Evolutionary conservation across 352 stramenopile genomes (phyloP).

Genomic region (Phytophthora hybrid): DNA sequence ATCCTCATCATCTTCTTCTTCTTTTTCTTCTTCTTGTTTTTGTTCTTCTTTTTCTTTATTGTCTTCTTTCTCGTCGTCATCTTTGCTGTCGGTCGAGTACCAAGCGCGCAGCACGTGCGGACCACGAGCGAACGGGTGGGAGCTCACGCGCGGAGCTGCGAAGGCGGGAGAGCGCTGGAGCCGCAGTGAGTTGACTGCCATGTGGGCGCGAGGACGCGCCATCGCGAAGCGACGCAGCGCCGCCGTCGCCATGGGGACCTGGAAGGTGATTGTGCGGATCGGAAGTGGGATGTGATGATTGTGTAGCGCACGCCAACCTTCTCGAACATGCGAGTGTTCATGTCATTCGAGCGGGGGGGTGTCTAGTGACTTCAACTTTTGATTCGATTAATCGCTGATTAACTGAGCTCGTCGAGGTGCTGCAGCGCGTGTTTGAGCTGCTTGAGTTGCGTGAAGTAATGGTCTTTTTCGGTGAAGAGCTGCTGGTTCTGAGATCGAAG

Average conservation of each 20-base stretch:
- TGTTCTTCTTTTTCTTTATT: conserved; percentile 13
- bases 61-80: conserved; percentile 9
- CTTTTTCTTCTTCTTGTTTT: conserved; percentile 27
- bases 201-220: conserved; percentile 22
- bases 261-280: not conserved
- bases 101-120: conserved; percentile 26
- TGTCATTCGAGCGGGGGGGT: conserved; percentile 15
- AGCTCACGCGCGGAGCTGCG: not conserved
- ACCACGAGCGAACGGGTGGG: conserved; percentile 21
- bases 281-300: conserved; percentile 10
- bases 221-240: conserved; percentile 47
- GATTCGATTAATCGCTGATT: no score
- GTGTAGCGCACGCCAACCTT: conserved; percentile 17
- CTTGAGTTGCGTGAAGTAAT: conserved; percentile 81
- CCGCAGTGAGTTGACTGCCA: not conserved
- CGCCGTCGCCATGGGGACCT: conserved; percentile 45
- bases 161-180: conserved; percentile 19
- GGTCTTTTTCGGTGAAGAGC: conserved; percentile 65
- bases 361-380: conserved; percentile 17
- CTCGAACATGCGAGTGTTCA: conserved; percentile 15
- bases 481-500: conserved; percentile 76
- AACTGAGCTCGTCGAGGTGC: conserved; percentile 73
- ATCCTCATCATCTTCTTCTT: conserved; percentile 2
- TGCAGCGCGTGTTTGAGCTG: conserved; percentile 78
- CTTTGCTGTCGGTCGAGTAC: conserved; percentile 43